Conservation (phyloP, 1,284 basidiomycete species). For the Fistulinella staudtii region DNA sequence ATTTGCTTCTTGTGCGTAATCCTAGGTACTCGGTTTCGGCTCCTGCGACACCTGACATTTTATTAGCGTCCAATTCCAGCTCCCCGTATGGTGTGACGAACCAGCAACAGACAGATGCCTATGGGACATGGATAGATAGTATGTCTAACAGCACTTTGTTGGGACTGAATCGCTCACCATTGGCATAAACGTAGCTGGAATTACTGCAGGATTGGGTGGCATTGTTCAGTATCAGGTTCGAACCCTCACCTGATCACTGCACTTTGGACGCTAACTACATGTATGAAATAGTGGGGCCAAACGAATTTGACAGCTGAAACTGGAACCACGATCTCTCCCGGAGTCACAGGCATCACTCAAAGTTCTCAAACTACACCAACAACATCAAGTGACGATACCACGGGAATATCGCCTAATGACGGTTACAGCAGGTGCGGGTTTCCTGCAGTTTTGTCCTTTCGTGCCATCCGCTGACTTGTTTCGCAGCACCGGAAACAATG, state of each 20-base stretch:
- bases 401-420: constrained; percentile 57
- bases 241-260: neutral
- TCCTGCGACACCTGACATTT: constrained; percentile 1
- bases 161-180: constrained; percentile 2
- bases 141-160: constrained; percentile 12
- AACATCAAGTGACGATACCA: constrained; percentile 32
- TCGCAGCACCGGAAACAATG: constrained; percentile 22
- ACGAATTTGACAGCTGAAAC: constrained; percentile 39
- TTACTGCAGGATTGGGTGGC: constrained; percentile 44
- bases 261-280: constrained; percentile 8
- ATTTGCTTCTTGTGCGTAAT: constrained; percentile 34
- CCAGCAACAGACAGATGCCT: constrained; percentile 48
- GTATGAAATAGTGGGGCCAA: constrained; percentile 48
- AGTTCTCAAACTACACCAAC: constrained; percentile 32
- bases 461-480: constrained; percentile 6
- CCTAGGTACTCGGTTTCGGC: neutral
- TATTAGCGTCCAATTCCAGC: constrained; percentile 13
- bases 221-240: constrained; percentile 57
- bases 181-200: constrained; percentile 35
- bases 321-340: constrained; percentile 40
- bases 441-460: neutral
- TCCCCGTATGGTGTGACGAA: constrained; percentile 47
- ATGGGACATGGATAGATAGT: constrained; percentile 50
- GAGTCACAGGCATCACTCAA: constrained; percentile 30
- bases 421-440: constrained; percentile 47